These are phyloP conservation scores for Hyphopichia buzzinii DNA, from an alignment of 1,139 yeast genomes.

Conservation along the genomic window DNA sequence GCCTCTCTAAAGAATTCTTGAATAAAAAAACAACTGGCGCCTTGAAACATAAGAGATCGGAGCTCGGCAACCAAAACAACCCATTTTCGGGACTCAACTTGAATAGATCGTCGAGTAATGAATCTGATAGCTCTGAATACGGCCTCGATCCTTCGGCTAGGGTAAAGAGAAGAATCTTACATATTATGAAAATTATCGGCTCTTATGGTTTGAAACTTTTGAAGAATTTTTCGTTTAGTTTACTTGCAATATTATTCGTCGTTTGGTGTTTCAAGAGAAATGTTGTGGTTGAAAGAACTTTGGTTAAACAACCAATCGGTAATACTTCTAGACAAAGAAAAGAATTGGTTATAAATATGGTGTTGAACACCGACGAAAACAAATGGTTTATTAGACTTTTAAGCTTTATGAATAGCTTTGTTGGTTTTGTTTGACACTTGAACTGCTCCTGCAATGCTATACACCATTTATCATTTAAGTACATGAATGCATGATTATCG, in stretches of 20 bases:
- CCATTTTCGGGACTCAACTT: background rate
- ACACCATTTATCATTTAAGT: too few relatives aligned
- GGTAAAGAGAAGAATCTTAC: slow-evolving; percentile 22
- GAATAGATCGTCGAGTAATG: slow-evolving; percentile 7
- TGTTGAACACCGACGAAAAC: slow-evolving; percentile 43
- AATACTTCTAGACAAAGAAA: slow-evolving; percentile 22
- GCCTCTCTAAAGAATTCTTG: slow-evolving; percentile 37
- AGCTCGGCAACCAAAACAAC: background rate
- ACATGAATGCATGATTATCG: too few relatives aligned
- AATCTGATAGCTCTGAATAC: slow-evolving; percentile 8
- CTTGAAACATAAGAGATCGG: background rate
- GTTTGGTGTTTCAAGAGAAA: slow-evolving; percentile 46
- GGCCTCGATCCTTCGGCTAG: slow-evolving; percentile 22
- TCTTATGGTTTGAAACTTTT: slow-evolving; percentile 24
- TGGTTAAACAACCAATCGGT: slow-evolving; percentile 32
- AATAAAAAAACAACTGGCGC: slow-evolving; percentile 9
- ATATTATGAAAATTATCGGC: slow-evolving; percentile 28
- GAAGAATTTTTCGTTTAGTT: slow-evolving; percentile 38
- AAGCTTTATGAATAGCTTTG: slow-evolving; percentile 38
- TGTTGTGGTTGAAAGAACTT: slow-evolving; percentile 38
- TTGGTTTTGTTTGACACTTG: slow-evolving; percentile 45
- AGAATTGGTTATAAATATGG: slow-evolving; percentile 46
- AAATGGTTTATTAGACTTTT: slow-evolving; percentile 47
- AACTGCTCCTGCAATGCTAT: too few relatives aligned
- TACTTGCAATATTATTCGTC: slow-evolving; percentile 38